A percentile compares a stretch with the other conserved stretches of the same genome.
Evolutionary conservation across 1,139 yeast species (phyloP).

Genomic region (Casaregolazyma suthepensis): DNA sequence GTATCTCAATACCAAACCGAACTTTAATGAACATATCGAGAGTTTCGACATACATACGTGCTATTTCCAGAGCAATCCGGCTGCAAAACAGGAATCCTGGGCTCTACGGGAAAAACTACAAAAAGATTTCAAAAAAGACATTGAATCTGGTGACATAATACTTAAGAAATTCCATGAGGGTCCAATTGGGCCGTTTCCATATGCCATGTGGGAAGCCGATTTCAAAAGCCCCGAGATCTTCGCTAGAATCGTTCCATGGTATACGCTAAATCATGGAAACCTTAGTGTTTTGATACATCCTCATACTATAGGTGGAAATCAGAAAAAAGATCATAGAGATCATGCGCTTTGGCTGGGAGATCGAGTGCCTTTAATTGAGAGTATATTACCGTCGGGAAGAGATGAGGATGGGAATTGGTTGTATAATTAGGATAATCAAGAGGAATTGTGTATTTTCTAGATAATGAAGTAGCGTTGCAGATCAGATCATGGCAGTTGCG

Average conservation of each 20-base stretch:
- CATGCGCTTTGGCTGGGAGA: slow-evolving; percentile 51
- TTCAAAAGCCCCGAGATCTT: slow-evolving; percentile 33
- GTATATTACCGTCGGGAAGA: slow-evolving; percentile 10
- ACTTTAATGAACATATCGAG: slow-evolving; percentile 15
- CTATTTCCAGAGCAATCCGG: slow-evolving; percentile 39
- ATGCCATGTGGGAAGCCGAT: slow-evolving; percentile 39
- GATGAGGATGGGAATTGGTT: neutral
- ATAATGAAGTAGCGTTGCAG: too few species aligned
- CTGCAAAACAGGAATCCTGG: slow-evolving; percentile 36
- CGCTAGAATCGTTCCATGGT: slow-evolving; percentile 35
- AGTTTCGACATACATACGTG: slow-evolving; percentile 52
- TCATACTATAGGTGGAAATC: slow-evolving; percentile 33
- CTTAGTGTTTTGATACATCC: slow-evolving; percentile 54
- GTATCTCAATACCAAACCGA: neutral
- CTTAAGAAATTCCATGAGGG: slow-evolving; percentile 44
- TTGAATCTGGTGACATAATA: slow-evolving; percentile 40
- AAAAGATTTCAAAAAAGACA: slow-evolving; percentile 42
- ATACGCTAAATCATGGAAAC: slow-evolving; percentile 46
- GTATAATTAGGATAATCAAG: neutral
- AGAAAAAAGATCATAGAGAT: slow-evolving; percentile 43
- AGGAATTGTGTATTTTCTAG: too few species aligned
- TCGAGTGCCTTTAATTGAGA: slow-evolving; percentile 27
- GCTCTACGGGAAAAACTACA: slow-evolving; percentile 40
- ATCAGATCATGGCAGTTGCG: too few species aligned
- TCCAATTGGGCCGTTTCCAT: slow-evolving; percentile 56